Conservation (phyloP, 139 green algal species). For the Chloropicon primus region DNA sequence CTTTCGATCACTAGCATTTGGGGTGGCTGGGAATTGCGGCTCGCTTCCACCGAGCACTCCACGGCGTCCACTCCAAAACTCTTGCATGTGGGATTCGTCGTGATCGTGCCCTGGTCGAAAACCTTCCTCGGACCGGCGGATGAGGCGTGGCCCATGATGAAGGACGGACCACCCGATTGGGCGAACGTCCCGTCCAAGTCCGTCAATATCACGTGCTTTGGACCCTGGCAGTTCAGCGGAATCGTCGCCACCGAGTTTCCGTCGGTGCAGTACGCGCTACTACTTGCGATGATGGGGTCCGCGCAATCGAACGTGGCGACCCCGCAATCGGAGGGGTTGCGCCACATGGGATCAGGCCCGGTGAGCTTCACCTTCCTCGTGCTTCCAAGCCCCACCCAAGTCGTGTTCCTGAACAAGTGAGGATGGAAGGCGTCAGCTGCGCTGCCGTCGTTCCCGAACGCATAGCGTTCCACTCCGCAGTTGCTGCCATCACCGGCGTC, state of each 20-base stretch:
- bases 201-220: constrained; percentile 14
- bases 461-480: constrained; percentile 18
- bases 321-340: constrained; percentile 15
- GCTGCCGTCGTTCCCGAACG: constrained; percentile 29
- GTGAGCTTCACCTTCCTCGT: constrained; percentile 15
- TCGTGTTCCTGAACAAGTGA: constrained; percentile 22
- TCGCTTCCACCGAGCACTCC: not conserved
- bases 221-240: constrained; percentile 36
- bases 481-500: constrained; percentile 5
- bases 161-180: not conserved
- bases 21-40: not conserved
- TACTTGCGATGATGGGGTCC: not conserved
- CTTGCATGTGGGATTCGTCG: not conserved
- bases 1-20: constrained; percentile 36
- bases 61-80: not conserved
- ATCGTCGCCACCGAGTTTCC: constrained; percentile 11
- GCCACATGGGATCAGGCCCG: constrained; percentile 17
- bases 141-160: not conserved
- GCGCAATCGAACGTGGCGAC: not conserved
- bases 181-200: constrained; percentile 6
- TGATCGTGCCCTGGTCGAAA: not conserved
- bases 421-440: constrained; percentile 36
- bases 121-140: not conserved
- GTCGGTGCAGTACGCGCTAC: not conserved
- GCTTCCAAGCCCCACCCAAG: constrained; percentile 5